A percentile compares a stretch with the other conserved stretches of the same genome.
phyloP scores from a whole-genome alignment of 352 stramenopile genomes.

The Phytophthora pini region DNA sequence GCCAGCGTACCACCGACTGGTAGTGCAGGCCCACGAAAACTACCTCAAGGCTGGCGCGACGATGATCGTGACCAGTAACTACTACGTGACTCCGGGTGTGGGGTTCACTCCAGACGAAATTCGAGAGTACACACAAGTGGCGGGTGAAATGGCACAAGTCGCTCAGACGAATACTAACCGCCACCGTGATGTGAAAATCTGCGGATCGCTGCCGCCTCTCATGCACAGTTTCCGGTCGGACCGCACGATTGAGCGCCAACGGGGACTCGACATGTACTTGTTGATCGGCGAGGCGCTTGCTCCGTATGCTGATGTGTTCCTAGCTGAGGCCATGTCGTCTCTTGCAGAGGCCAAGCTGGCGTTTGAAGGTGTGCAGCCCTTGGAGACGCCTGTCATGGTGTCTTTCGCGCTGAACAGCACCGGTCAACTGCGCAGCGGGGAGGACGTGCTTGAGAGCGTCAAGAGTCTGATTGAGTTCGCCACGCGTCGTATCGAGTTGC shows the following conservation, averaged over 20 bases:
- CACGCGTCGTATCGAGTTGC: slow-evolving; percentile 14
- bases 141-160: slow-evolving; percentile 69
- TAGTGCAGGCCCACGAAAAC: slow-evolving; percentile 72
- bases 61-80: slow-evolving; percentile 90
- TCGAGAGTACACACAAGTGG: slow-evolving; percentile 59
- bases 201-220: slow-evolving; percentile 91
- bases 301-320: slow-evolving; percentile 82
- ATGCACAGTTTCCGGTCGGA: slow-evolving; percentile 91
- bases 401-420: slow-evolving; percentile 86
- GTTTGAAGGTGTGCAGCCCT: slow-evolving; percentile 71
- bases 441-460: slow-evolving; percentile 67
- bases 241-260: slow-evolving; percentile 74
- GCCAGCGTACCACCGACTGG: slow-evolving; percentile 62
- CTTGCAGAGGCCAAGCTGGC: slow-evolving; percentile 86
- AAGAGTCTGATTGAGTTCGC: slow-evolving; percentile 53
- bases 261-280: slow-evolving; percentile 79
- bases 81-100: slow-evolving; percentile 85
- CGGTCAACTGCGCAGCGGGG: slow-evolving; percentile 82
- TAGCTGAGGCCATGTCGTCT: slow-evolving; percentile 92
- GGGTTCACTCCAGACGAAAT: slow-evolving; percentile 87
- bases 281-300: slow-evolving; percentile 78
- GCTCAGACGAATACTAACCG: slow-evolving; percentile 42
- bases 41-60: slow-evolving; percentile 84
- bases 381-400: slow-evolving; percentile 78
- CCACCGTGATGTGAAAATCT: slow-evolving; percentile 58